Conservation (phyloP, 2,329 filamentous ascomycete species). For the Emergomyces africanus region DNA sequence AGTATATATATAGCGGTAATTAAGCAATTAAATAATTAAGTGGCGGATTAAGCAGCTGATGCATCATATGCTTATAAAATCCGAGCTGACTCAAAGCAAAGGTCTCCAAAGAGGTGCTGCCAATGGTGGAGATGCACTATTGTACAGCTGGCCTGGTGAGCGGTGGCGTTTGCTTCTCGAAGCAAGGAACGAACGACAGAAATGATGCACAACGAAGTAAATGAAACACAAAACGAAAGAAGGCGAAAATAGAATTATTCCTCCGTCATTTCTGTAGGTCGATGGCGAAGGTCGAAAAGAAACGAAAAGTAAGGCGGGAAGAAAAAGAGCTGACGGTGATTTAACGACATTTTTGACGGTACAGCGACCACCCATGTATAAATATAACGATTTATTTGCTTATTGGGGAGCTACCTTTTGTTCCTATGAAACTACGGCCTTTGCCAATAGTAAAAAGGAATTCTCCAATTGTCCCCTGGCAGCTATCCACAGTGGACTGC, state of each 20-base stretch:
- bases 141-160: neutral
- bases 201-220: neutral
- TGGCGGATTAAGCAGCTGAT: neutral
- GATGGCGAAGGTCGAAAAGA: neutral
- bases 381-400: neutral
- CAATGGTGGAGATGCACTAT: neutral
- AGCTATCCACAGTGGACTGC: neutral
- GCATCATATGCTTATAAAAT: neutral
- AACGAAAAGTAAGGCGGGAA: neutral
- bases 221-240: neutral
- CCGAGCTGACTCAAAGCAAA: neutral
- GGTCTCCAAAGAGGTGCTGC: neutral
- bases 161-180: neutral
- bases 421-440: neutral
- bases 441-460: neutral
- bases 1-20: neutral
- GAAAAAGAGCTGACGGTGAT: neutral
- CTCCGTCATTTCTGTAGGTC: neutral
- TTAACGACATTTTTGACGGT: neutral
- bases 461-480: neutral
- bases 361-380: neutral
- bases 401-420: neutral
- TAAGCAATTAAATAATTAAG: slow-evolving; percentile 1
- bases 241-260: neutral
- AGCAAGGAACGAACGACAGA: neutral